These are phyloP conservation scores for Chrysochromulina parva DNA, from an alignment of 78 protist genomes.

Conservation along the genomic window DNA sequence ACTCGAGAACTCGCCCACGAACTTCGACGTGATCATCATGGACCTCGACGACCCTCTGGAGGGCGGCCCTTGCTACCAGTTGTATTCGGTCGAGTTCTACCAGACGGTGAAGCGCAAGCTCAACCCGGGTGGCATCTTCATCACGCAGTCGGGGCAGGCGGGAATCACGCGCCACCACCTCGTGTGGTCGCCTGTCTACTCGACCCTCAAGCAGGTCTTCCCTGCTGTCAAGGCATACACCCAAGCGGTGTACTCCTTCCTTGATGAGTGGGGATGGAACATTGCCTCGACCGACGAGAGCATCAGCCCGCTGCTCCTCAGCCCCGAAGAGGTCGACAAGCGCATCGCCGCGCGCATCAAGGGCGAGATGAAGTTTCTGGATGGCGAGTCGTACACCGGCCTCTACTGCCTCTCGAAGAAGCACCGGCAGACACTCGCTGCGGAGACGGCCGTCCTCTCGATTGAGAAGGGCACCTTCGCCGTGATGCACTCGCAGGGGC, in stretches of 20 bases:
- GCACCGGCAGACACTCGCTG: constrained; percentile 16
- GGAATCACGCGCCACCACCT: constrained; percentile 7
- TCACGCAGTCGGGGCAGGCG: constrained; percentile 48
- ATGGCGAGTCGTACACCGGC: constrained; percentile 43
- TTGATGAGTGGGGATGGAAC: constrained; percentile 53
- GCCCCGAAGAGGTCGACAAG: not conserved
- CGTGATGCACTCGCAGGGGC: constrained; percentile 1
- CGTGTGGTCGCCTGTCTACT: constrained; percentile 47
- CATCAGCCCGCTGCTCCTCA: not conserved
- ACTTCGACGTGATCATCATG: constrained; percentile 68
- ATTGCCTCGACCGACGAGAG: constrained; percentile 7
- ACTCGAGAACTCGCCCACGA: not conserved
- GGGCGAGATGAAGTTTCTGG: constrained; percentile 35
- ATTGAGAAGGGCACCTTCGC: not conserved
- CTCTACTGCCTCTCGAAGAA: constrained; percentile 41
- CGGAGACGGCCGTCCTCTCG: constrained; percentile 5
- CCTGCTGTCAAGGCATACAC: constrained; percentile 1
- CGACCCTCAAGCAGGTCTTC: constrained; percentile 40
- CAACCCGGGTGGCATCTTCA: constrained; percentile 54
- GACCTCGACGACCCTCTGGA: constrained; percentile 69
- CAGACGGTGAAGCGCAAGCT: not conserved
- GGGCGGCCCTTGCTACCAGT: constrained; percentile 58
- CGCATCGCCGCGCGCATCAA: constrained; percentile 2
- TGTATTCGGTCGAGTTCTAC: constrained; percentile 63
- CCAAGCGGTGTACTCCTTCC: constrained; percentile 50